Conservation (phyloP, 2,329 filamentous ascomycete species). For the Cladophialophora yegresii region DNA sequence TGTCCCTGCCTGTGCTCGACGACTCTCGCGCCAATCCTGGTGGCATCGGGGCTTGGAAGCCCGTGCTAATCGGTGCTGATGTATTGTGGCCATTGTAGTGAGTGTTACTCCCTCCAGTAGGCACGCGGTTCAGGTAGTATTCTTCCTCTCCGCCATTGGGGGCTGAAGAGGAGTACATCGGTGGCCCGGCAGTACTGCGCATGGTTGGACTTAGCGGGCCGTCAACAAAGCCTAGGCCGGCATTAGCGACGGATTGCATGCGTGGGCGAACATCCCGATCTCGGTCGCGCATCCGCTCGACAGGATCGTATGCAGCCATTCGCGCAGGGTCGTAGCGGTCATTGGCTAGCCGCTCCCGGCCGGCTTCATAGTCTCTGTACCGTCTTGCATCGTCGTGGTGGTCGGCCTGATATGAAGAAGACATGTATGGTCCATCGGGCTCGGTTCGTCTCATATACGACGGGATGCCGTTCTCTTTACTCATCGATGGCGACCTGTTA, state of each 20-base stretch:
- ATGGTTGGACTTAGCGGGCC: constrained; percentile 15
- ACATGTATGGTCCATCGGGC: constrained; percentile 20
- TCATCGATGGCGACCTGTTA: constrained; percentile 30
- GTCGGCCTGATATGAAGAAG: constrained; percentile 27
- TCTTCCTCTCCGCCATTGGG: constrained; percentile 27
- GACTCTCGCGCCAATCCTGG: constrained; percentile 12
- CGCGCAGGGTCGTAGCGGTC: constrained; percentile 34
- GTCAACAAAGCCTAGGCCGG: constrained; percentile 18
- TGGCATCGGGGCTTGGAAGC: constrained; percentile 24
- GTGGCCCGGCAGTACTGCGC: constrained; percentile 1
- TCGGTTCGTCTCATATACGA: constrained; percentile 22
- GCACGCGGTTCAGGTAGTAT: constrained; percentile 29
- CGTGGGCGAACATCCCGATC: constrained; percentile 29
- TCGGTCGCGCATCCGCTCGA: constrained; percentile 29
- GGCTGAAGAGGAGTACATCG: constrained; percentile 7
- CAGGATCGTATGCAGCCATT: constrained; percentile 32
- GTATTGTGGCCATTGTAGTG: constrained; percentile 17
- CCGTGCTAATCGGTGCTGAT: constrained; percentile 27
- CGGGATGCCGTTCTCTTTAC: constrained; percentile 23
- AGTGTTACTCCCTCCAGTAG: constrained; percentile 5
- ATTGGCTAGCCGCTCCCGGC: constrained; percentile 29
- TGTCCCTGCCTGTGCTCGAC: constrained; percentile 17
- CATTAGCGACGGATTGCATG: constrained; percentile 28
- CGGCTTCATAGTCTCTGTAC: constrained; percentile 30
- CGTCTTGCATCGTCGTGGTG: constrained; percentile 26